Evolutionary conservation across 1,284 basidiomycete genomes (phyloP).

Genomic region (Pyrrhoderma lamaoense): DNA sequence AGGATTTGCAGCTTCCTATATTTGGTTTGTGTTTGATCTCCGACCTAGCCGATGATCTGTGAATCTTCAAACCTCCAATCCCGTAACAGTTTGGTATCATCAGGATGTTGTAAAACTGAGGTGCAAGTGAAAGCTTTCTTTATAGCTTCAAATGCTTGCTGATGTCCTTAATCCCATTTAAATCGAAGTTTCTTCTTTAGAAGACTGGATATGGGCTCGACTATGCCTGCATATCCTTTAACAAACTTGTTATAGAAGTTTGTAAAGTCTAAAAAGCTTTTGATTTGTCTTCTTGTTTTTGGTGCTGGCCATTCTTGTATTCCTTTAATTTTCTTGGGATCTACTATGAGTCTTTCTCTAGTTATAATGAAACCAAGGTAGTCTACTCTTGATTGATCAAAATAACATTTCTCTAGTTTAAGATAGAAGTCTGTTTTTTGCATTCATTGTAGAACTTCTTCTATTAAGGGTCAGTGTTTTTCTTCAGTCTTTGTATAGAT

Average conservation of each 20-base stretch:
- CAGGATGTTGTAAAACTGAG: not conserved
- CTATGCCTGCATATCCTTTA: conserved; percentile 8
- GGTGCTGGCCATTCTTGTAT: conserved; percentile 23
- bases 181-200: conserved; percentile 1
- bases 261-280: conserved; percentile 20
- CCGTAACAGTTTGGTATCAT: no score
- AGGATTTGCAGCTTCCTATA: no score
- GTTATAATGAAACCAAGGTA: conserved; percentile 15
- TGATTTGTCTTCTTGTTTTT: conserved; percentile 15
- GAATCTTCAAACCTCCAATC: no score
- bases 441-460: not conserved
- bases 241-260: conserved; percentile 23
- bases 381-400: conserved; percentile 17
- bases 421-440: conserved; percentile 18
- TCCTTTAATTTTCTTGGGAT: conserved; percentile 19
- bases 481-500: not conserved
- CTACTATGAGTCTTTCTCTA: conserved; percentile 18
- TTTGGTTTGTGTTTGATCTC: no score
- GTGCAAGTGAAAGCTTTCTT: conserved; percentile 22
- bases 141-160: conserved; percentile 26
- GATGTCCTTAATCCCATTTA: conserved; percentile 17
- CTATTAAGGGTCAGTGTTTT: not conserved
- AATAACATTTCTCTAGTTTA: conserved; percentile 28
- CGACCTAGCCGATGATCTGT: no score
- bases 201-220: not conserved